phyloP scores from a whole-genome alignment of 2,329 filamentous ascomycete species.

The Niveomyces coronatus region DNA sequence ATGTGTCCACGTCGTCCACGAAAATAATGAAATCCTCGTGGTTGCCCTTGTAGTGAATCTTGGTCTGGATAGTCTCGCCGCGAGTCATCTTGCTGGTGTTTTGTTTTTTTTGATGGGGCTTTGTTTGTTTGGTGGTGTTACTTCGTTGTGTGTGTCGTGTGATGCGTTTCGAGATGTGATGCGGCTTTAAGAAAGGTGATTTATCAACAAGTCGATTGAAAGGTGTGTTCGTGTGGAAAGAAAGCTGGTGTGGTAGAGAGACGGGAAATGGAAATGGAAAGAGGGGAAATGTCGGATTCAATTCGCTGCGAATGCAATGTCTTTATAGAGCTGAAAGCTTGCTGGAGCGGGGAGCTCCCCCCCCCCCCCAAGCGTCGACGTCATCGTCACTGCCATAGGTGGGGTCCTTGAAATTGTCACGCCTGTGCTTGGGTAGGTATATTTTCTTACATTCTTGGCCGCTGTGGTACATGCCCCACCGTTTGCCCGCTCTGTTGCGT shows the following conservation, averaged over 20 bases:
- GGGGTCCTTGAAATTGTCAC: constrained; percentile 6
- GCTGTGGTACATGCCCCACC: not conserved
- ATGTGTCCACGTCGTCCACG: constrained; percentile 47
- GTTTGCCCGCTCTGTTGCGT: no score
- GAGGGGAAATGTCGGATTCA: not conserved
- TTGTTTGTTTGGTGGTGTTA: no score
- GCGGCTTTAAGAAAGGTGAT: not conserved
- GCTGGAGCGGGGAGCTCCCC: constrained; percentile 7
- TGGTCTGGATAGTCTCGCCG: constrained; percentile 59
- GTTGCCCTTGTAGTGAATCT: constrained; percentile 76
- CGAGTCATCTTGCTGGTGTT: constrained; percentile 48
- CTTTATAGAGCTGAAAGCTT: constrained; percentile 9
- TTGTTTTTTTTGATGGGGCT: constrained; percentile 10
- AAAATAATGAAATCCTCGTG: constrained; percentile 51
- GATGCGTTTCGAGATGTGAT: constrained; percentile 14
- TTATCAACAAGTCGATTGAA: not conserved
- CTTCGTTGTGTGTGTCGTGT: no score
- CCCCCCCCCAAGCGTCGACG: constrained; percentile 7
- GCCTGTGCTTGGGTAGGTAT: constrained; percentile 2
- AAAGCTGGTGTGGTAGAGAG: not conserved
- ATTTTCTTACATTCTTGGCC: not conserved
- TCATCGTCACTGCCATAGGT: constrained; percentile 9
- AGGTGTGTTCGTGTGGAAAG: constrained; percentile 9
- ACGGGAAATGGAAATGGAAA: constrained; percentile 5
- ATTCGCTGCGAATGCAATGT: not conserved